Evolutionary conservation across 176 grass and related monocot species (phyloP), one percentile per base, ranked within the genome.

Genomic region (Oryza australiensis): DNA sequence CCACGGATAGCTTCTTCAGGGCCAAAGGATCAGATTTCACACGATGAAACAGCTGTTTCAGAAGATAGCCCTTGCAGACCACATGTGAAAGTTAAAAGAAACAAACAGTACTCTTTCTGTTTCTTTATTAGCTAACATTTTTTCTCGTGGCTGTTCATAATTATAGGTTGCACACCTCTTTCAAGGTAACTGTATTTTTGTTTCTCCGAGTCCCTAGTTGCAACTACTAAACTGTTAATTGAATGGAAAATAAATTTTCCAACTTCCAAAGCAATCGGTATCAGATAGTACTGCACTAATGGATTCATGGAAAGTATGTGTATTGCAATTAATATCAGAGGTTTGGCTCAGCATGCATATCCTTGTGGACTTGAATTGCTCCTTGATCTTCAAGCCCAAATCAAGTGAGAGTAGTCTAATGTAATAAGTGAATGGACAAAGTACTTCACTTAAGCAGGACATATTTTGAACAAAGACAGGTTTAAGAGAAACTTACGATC

Each of bases 401-500:
- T 11, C 22, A 3, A 60, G 55, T 60, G 20, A 9, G 55, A 22
- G 0, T 55, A 55, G 7, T 60, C 55, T 60, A 60, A 60, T 51
- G n/a, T n/a, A n/a, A 51, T 23, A 59, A 59, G 53, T 59, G 55
- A 60, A 60, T 24, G n/a, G 55, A 60, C 1, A 9, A 60, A 60
- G 55, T 60, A 60, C 55, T 60, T 60, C 22, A 24, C 55, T 60
- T 60, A 60, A 60, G 55, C 55, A n/a, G n/a, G n/a, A 60, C 40
- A 78, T 62, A 18, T 87, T 84, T 66, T 82, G 62, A 65, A 64
- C 55, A n/a, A 79, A 32, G 75, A 35, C 14, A 11, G 37, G 11
- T 82, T 64, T 70, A 62, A 57, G 72, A 75, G 66, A 77, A 63
- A 93, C 90, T 99, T 93, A 99, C 96, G 71, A 28, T 99, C 96